Base-by-base conservation (phyloP, 169 alveolate species). In the Plasmodium adleri region DNA sequence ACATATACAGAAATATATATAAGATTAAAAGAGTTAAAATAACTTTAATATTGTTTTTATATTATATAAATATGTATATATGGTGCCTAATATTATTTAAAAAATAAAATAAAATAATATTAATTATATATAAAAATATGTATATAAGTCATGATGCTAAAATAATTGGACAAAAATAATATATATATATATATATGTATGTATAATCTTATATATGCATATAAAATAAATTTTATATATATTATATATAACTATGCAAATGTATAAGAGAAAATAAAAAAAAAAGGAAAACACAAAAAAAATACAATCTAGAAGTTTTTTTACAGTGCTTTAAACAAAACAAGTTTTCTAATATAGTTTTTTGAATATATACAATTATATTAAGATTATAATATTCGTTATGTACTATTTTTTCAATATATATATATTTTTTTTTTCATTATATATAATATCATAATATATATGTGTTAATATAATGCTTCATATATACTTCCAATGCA, bases 141-240 rank as follows among this genome's bases (percentile, higher is more conserved):
- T 22, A 28, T 74, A 74, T 39, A 74, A 32, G 45, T 58, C 70
- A 59, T 58, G 59, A 74, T 39, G 47, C 47, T 74, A 74, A n/a
- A 59, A 60, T 74, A 47, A 74, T 74, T 74, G 88, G 88, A 74
- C 88, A 74, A 74, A 74, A 72, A 60, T 59, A 60, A 9, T 52
- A 54, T 54, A 72, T 15, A 17, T 52, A 54, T 47, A 26, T 45
- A 24, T 26, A 47, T 70, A 28, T 56, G 17, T 68, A 39, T 1
- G 60, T 68, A 68, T 68, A 68, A 12, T 45, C 75, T 13, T 68
- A 68, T 52, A 39, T 68, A 52, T 70, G 50, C 20, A 54, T 54
- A 54, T 54, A 54, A 54, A n/a, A 54, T 54, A 54, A 39, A 39
- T 39, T 5, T 0, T 20, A 20, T 20, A 20, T 20, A 20, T 39